Percentiles rank a stretch among this genome's conserved stretches.
These are phyloP conservation scores for Flaveria trinervia DNA, from an alignment of 129 eudicot species.

Conservation along the genomic window DNA sequence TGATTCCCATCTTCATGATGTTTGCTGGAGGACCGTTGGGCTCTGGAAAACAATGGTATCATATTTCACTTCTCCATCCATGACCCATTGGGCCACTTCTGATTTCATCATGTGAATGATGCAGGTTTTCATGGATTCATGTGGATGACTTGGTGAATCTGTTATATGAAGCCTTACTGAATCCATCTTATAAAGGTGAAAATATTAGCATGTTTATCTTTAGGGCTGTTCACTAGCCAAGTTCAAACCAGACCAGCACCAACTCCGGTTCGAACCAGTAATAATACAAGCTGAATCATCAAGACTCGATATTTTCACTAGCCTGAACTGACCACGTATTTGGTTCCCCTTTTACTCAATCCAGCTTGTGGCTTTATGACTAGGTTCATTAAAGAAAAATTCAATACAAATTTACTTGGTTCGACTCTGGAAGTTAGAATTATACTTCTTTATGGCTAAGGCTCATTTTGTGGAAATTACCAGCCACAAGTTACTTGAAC, in stretches of 20 bases:
- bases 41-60: slow-evolving; percentile 96
- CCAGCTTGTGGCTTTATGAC: no score
- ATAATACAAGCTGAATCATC: no score
- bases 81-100: not conserved
- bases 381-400: no score
- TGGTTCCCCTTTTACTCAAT: no score
- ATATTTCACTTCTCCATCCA: slow-evolving; percentile 6
- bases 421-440: no score
- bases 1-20: slow-evolving; percentile 95
- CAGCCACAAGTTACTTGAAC: no score
- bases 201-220: not conserved
- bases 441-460: no score
- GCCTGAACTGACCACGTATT: no score
- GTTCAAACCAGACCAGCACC: not conserved
- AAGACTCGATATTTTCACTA: no score
- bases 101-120: not conserved
- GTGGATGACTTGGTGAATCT: slow-evolving; percentile 87
- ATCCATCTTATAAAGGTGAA: slow-evolving; percentile 86
- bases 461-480: no score
- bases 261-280: no score
- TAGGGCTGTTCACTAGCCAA: not conserved
- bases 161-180: slow-evolving; percentile 73
- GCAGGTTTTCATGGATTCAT: slow-evolving; percentile 99
- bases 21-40: slow-evolving; percentile 99
- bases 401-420: no score